Evolutionary conservation across 228 moss, liverwort and hornwort species (phyloP), one percentile per base, ranked within the genome.

Genomic region (Sphagnum fallax): DNA sequence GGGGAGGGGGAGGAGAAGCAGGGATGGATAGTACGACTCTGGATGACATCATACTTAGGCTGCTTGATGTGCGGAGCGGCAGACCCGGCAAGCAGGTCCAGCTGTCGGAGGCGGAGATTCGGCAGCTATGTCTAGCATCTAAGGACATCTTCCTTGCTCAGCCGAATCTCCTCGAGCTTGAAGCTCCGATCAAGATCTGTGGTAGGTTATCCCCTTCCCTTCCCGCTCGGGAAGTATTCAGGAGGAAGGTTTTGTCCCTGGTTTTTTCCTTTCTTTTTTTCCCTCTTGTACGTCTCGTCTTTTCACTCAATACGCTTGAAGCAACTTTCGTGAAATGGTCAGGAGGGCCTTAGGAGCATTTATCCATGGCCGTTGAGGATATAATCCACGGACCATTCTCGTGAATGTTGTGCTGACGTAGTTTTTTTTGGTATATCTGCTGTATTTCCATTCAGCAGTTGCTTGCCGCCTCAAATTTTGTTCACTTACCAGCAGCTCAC

Each of bases 121-220:
- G 93, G 66, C 97, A 90, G 87, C 85, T 98, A 61, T 98, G 97
- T 81, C 65, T 92, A 75, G 88, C 87, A 14, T 98, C 97, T 0
- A 98, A 92, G 75, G 91, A 98, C 71, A 90, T 93, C 66, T 93
- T 98, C 84, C 80, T 98, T 81, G 79, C 88, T 60, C 97, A 98
- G 83, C 97, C 97, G 55, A 98, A 98, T 80, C 89, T 98, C 47
- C 90, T 98, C 47, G 97, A 98, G 91, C 93, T 98, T 52, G 97
- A 97, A 79, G 97, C 97, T 67, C 97, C 97, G 48, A 93, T 98
- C 82, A 98, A 98, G 81, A 93, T 98, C 69, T 98, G 93, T 80
- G 97, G 97, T 94, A 73, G 52, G 51, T 65, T 18, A 65, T 6
- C 51, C 16, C 4, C 48, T 60, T 52, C 48, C 55, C 51, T 4